Base-by-base conservation (phyloP, 768 basidiomycete genomes). In the Xerocomellus dryophilus region DNA sequence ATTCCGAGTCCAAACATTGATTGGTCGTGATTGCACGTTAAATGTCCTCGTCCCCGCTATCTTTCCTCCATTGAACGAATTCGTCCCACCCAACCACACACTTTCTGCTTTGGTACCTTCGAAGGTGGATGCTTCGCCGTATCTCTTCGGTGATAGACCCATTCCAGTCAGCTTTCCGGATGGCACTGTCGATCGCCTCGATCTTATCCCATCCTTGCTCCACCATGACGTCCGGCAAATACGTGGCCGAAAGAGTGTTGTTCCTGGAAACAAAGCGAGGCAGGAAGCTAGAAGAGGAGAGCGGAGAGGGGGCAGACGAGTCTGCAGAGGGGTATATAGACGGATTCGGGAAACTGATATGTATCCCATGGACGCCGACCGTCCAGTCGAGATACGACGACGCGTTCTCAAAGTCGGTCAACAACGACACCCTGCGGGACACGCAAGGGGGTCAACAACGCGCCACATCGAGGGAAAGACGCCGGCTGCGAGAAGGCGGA, bases 161-260 rank as follows among this genome's bases (percentile, higher is more conserved):
- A 52, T 70, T 81, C 88, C 88, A 98, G 4, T 94, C 97, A 4
- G 95, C 91, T 73, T 99, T 99, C 58, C 83, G 81, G 59, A 98
- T 93, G 27, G 94, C 93, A 62, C 86, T 93, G 61, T 95, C 86
- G 36, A 99, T 74, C 7, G 96, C 87, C 70, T 97, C 90, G 53
- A 87, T 75, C 79, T 88, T 89, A 57, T 85, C 82, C 97, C 97
- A 99, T 7, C 92, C 94, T 71, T 98, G 96, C 35, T 93, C 91
- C 0, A 86, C 81, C 40, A 91, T 88, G 54, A 99, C 89, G 50
- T 98, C 86, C 5, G 97, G 97, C 11, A 99, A 80, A 72, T 95
- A 99, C 0, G 92, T 94, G 8, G 95, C 94, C 11, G 84, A 81
- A 62, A 95, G 85, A 1, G 79, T 75, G 58, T 81, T 75, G 58